Evolutionary conservation across 2,329 filamentous ascomycete genomes (phyloP).

Genomic region (Calonectria fujianensis): DNA sequence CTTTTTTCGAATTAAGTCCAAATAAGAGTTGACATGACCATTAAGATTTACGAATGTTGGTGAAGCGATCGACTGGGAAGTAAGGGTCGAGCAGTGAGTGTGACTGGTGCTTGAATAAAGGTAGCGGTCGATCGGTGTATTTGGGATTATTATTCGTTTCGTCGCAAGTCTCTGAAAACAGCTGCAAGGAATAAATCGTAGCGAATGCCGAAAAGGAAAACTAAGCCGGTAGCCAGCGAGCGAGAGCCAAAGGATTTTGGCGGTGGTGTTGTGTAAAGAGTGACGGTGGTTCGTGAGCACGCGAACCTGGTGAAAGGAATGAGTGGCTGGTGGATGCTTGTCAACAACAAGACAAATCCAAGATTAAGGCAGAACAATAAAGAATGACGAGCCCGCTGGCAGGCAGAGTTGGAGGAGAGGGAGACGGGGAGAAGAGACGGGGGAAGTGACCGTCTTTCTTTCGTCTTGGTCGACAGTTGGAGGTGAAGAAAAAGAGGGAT

Average conservation of each 20-base stretch:
- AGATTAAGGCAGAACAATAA: slow-evolving; percentile 50
- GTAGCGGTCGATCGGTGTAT: slow-evolving; percentile 41
- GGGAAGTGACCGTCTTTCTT: slow-evolving; percentile 47
- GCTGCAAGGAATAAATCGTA: slow-evolving; percentile 40
- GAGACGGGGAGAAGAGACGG: slow-evolving; percentile 47
- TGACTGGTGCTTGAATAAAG: slow-evolving; percentile 37
- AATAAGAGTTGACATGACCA: slow-evolving; percentile 49
- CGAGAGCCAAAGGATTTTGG: slow-evolving; percentile 41
- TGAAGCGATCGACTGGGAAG: slow-evolving; percentile 36
- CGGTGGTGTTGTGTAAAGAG: slow-evolving; percentile 49
- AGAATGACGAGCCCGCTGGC: slow-evolving; percentile 73
- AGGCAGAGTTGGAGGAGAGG: slow-evolving; percentile 61
- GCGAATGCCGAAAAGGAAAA: slow-evolving; percentile 37
- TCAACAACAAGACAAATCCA: slow-evolving; percentile 46
- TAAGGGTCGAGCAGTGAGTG: slow-evolving; percentile 13
- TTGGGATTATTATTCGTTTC: slow-evolving; percentile 49
- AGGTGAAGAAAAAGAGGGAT: slow-evolving; percentile 50
- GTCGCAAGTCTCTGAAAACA: slow-evolving; percentile 44
- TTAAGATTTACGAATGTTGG: slow-evolving; percentile 45
- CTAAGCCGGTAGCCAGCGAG: slow-evolving; percentile 50
- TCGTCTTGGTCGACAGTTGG: slow-evolving; percentile 61
- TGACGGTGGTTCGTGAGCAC: slow-evolving; percentile 45
- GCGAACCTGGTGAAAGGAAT: slow-evolving; percentile 50
- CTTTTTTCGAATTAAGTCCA: slow-evolving; percentile 41
- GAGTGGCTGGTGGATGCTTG: slow-evolving; percentile 47